Evolutionary conservation across 2,329 filamentous ascomycete genomes (phyloP).

Genomic region (Calonectria pseudoturangicola): DNA sequence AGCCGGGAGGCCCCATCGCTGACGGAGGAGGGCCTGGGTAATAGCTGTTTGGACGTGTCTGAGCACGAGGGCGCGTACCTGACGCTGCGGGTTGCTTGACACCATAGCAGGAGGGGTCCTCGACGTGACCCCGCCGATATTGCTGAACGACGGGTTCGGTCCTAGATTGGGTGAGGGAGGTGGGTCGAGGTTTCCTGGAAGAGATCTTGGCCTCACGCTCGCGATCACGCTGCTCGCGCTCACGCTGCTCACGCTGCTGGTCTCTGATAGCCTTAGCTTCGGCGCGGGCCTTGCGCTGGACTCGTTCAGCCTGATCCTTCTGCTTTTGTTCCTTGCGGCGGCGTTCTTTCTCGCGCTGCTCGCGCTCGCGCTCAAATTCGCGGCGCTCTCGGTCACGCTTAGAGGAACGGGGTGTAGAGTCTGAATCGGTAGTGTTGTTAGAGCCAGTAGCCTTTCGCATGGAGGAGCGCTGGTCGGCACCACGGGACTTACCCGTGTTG

Average conservation of each 20-base stretch:
- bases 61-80: slow-evolving; percentile 57
- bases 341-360: slow-evolving; percentile 56
- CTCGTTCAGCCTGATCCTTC: slow-evolving; percentile 52
- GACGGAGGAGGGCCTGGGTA: slow-evolving; percentile 57
- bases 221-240: slow-evolving; percentile 26
- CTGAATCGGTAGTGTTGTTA: slow-evolving; percentile 64
- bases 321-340: slow-evolving; percentile 54
- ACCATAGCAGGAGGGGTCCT: slow-evolving; percentile 61
- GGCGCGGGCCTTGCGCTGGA: slow-evolving; percentile 50
- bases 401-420: slow-evolving; percentile 64
- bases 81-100: slow-evolving; percentile 59
- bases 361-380: slow-evolving; percentile 40
- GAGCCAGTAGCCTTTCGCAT: slow-evolving; percentile 62
- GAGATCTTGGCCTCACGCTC: slow-evolving; percentile 54
- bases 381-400: slow-evolving; percentile 39
- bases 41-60: slow-evolving; percentile 60
- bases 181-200: slow-evolving; percentile 55
- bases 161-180: slow-evolving; percentile 56
- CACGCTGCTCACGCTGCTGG: slow-evolving; percentile 1
- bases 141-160: slow-evolving; percentile 60
- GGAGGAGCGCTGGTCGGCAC: slow-evolving; percentile 60
- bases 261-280: slow-evolving; percentile 46
- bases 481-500: slow-evolving; percentile 71
- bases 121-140: slow-evolving; percentile 57
- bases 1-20: slow-evolving; percentile 54